Evolutionary conservation across 768 basidiomycete genomes (phyloP).

Genomic region (Solioccasus polychromus): DNA sequence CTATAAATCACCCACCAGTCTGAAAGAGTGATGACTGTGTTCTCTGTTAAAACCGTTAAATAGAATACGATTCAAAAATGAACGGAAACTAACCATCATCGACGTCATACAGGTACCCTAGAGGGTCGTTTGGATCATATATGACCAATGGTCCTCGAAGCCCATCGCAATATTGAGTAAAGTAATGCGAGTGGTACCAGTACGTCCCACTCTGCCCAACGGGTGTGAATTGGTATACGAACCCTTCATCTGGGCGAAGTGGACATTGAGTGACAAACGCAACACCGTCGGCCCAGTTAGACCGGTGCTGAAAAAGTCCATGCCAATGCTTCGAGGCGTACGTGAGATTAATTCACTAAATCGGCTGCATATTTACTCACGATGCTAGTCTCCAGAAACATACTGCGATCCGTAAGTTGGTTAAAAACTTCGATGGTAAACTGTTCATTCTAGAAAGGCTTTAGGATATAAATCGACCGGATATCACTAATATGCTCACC

Average conservation of each 20-base stretch:
- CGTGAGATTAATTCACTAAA: slow-evolving; percentile 20
- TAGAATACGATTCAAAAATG: background rate
- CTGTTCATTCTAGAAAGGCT: slow-evolving; percentile 30
- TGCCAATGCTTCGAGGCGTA: slow-evolving; percentile 29
- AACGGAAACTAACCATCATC: slow-evolving; percentile 37
- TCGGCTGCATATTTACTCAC: slow-evolving; percentile 14
- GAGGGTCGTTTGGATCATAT: slow-evolving; percentile 45
- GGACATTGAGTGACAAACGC: slow-evolving; percentile 45
- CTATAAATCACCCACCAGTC: slow-evolving; percentile 38
- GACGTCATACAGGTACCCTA: slow-evolving; percentile 40
- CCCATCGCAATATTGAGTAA: slow-evolving; percentile 41
- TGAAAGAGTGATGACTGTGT: slow-evolving; percentile 47
- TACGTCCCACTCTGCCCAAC: slow-evolving; percentile 41
- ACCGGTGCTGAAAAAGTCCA: slow-evolving; percentile 24
- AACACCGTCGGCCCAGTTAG: slow-evolving; percentile 36
- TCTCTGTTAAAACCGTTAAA: slow-evolving; percentile 19
- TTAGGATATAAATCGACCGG: background rate
- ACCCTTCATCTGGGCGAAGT: slow-evolving; percentile 31
- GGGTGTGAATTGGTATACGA: slow-evolving; percentile 35
- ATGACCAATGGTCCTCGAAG: slow-evolving; percentile 42
- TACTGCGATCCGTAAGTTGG: slow-evolving; percentile 41
- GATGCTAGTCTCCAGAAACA: slow-evolving; percentile 47
- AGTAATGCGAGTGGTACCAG: slow-evolving; percentile 46
- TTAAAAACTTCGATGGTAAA: slow-evolving; percentile 45
- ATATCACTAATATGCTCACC: slow-evolving; percentile 3